Conservation (phyloP, 148 eudicot species). For the Rheum nobile region DNA sequence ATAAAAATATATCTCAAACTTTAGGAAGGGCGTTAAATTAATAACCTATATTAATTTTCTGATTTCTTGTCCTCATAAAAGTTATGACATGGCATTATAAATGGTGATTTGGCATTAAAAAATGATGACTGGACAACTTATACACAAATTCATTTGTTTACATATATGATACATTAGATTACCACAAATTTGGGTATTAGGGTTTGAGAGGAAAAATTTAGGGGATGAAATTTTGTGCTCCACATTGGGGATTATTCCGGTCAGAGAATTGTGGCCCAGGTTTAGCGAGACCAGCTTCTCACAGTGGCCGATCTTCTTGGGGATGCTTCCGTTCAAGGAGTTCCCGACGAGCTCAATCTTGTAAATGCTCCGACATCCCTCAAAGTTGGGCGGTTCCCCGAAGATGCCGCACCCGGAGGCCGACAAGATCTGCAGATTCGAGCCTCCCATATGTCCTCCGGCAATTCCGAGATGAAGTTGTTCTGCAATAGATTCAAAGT, state of each 20-base stretch:
- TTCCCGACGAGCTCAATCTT: slow-evolving; percentile 71
- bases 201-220: too few relatives aligned
- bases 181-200: too few relatives aligned
- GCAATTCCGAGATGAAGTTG: slow-evolving; percentile 34
- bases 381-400: slow-evolving; percentile 66
- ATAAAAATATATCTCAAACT: too few relatives aligned
- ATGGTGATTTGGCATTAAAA: too few relatives aligned
- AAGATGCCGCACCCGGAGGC: slow-evolving; percentile 34
- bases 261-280: slow-evolving; percentile 42
- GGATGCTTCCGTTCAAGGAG: slow-evolving; percentile 49
- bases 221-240: too few relatives aligned
- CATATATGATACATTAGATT: too few relatives aligned
- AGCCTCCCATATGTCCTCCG: slow-evolving; percentile 66
- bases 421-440: slow-evolving; percentile 55
- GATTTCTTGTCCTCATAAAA: too few relatives aligned
- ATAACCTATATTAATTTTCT: too few relatives aligned
- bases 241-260: slow-evolving; percentile 97
- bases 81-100: too few relatives aligned
- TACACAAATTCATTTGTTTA: too few relatives aligned
- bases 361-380: slow-evolving; percentile 59
- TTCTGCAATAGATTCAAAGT: slow-evolving; percentile 57
- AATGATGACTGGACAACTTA: too few relatives aligned
- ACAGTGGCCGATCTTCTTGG: slow-evolving; percentile 79
- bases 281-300: slow-evolving; percentile 55
- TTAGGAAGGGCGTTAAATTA: too few relatives aligned